These are phyloP conservation scores for Metschnikowia bowlesiae DNA, from an alignment of 805 yeast genomes.

Conservation along the genomic window DNA sequence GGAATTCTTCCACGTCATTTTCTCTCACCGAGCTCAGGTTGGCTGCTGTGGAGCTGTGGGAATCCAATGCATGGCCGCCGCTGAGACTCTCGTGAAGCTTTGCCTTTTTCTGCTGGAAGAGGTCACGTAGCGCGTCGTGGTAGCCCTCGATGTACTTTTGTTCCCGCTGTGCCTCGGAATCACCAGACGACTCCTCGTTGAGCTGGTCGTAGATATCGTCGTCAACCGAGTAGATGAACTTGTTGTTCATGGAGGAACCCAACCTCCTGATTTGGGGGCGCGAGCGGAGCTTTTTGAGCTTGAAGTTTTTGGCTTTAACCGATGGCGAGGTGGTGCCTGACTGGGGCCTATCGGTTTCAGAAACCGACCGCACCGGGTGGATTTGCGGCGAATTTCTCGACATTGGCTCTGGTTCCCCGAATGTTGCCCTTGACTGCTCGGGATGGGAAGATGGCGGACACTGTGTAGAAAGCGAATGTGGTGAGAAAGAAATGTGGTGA, in stretches of 20 bases:
- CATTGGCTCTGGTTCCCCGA: background rate
- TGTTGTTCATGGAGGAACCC: conserved; percentile 18
- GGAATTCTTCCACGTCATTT: conserved; percentile 5
- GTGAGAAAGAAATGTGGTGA: background rate
- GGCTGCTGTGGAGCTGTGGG: background rate
- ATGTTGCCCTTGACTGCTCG: background rate
- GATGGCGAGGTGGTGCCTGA: conserved; percentile 11
- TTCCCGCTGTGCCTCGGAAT: conserved; percentile 39
- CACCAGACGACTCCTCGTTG: conserved; percentile 38
- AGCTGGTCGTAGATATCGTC: conserved; percentile 65
- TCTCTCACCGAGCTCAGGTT: background rate
- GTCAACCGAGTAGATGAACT: conserved; percentile 67
- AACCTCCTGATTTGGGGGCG: conserved; percentile 32
- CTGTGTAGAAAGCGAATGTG: background rate
- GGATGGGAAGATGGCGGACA: background rate
- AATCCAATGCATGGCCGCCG: conserved; percentile 5
- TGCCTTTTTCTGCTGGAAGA: conserved; percentile 21
- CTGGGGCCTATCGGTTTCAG: conserved; percentile 8
- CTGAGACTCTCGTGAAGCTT: conserved; percentile 8
- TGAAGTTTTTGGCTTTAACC: conserved; percentile 8
- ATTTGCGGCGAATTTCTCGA: conserved; percentile 10
- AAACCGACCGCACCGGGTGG: conserved; percentile 11
- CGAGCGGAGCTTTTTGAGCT: conserved; percentile 19
- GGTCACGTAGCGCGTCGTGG: conserved; percentile 58
- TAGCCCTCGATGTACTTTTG: conserved; percentile 62